Evolutionary conservation across 768 basidiomycete genomes (phyloP), one percentile per base, ranked within the genome.

Genomic region (Auricularia auricula-judae): DNA sequence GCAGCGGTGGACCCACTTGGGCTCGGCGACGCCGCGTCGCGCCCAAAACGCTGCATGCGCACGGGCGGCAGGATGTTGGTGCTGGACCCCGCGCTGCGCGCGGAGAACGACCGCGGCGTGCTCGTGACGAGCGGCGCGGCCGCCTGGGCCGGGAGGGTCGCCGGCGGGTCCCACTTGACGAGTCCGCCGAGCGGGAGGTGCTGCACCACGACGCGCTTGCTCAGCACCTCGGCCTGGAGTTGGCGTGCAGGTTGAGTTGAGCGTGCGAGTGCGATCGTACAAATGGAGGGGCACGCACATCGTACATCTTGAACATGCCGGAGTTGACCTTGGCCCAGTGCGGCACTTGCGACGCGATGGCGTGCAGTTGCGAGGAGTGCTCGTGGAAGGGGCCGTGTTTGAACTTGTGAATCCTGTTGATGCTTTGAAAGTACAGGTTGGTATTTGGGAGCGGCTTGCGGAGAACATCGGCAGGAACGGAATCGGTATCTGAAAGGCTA

Each of bases 191-290:
- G 80, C 7, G 89, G 88, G 61, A 98, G 78, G 72, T 97, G 94
- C 73, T 98, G 95, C 3, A 98, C 92, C 3, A 98, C 96, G n/a
- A 98, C 95, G 16, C 91, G 83, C 75, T 98, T 98, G 16, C 87
- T 86, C 51, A 98, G 78, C 12, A 98, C 94, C 74, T 99, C 96
- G 5, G 86, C 93, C 84, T 91, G 63, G 34, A 29, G 39, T 42
- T 7, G 12, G 39, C 39, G 12, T 42, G 39, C 39, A 29, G 0
- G 33, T 35, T 29, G 29, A 29, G 2, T 29, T 29, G 29, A 29
- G 29, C 29, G 3, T 29, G 29, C 29, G 2, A 29, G 29, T 29
- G 29, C 61, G 47, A 43, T 8, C 33, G 34, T 16, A 29, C 4
- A 59, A 14, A 18, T 59, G 21, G 21, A 63, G 34, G 34, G 64